Conservation (phyloP, 2,329 filamentous ascomycete genomes). For the Cytospora piceae region DNA sequence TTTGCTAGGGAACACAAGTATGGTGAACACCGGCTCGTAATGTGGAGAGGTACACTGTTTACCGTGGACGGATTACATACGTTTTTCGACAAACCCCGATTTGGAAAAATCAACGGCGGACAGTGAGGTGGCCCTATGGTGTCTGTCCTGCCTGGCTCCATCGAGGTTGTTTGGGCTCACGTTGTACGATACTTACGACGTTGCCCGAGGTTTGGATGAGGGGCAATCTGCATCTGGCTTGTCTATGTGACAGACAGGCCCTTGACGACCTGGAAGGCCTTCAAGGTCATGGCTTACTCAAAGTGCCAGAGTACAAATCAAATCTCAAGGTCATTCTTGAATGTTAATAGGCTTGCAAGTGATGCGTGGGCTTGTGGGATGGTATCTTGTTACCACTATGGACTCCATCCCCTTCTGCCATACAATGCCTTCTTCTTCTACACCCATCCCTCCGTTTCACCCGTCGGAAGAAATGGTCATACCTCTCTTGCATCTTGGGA, state of each 20-base stretch:
- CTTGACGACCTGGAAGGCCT: background rate
- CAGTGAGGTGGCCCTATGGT: constrained; percentile 2
- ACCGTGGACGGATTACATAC: constrained; percentile 15
- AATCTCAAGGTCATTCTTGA: background rate
- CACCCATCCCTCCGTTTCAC: too few relatives aligned
- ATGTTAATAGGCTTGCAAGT: background rate
- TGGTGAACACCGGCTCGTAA: constrained; percentile 14
- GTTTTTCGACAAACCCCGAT: background rate
- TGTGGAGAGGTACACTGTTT: constrained; percentile 15
- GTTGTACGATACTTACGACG: constrained; percentile 10
- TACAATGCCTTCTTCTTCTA: background rate
- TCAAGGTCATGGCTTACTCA: constrained; percentile 5
- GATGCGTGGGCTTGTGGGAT: background rate
- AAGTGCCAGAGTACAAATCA: background rate
- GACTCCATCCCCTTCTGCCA: background rate
- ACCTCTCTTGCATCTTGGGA: background rate
- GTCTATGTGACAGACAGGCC: background rate
- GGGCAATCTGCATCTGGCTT: background rate
- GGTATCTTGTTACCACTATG: background rate
- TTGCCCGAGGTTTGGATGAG: background rate
- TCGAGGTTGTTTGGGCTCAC: background rate
- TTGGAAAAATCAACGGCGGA: constrained; percentile 6
- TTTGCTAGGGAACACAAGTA: background rate
- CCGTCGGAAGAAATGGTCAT: background rate
- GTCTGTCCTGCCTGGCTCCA: background rate